Conservation (phyloP, 2,329 filamentous ascomycete species). For the Emmonsiellopsis sp. region DNA sequence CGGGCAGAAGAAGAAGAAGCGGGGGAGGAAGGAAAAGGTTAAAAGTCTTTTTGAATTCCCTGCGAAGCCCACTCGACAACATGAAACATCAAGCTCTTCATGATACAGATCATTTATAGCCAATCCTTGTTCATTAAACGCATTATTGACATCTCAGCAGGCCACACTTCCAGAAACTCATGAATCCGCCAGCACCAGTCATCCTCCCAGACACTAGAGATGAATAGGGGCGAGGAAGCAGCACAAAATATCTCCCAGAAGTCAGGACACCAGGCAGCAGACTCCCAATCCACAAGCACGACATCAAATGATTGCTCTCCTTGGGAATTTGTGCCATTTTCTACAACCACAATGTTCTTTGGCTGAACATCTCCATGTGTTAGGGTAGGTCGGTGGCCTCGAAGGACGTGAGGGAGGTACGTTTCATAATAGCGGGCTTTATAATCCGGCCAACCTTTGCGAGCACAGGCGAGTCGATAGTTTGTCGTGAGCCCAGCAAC, state of each 20-base stretch:
- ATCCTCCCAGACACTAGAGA: slow-evolving; percentile 14
- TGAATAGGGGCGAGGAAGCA: slow-evolving; percentile 9
- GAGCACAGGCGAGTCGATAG: slow-evolving; percentile 15
- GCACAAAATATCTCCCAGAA: slow-evolving; percentile 23
- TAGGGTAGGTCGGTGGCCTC: slow-evolving; percentile 21
- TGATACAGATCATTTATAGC: neutral
- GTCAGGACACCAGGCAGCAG: slow-evolving; percentile 20
- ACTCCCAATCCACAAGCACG: slow-evolving; percentile 21
- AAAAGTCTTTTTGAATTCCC: no score
- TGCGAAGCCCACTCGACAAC: no score
- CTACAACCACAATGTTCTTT: slow-evolving; percentile 20
- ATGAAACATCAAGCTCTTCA: no score
- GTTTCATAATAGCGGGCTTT: slow-evolving; percentile 22
- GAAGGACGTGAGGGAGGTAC: slow-evolving; percentile 17
- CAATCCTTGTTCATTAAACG: slow-evolving; percentile 20
- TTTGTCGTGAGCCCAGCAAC: slow-evolving; percentile 19
- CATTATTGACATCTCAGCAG: slow-evolving; percentile 21
- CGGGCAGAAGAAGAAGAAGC: no score
- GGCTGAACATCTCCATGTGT: slow-evolving; percentile 24
- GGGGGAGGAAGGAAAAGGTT: no score
- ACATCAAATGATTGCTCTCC: slow-evolving; percentile 22
- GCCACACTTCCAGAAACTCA: slow-evolving; percentile 21
- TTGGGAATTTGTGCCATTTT: slow-evolving; percentile 15
- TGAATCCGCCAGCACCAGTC: slow-evolving; percentile 22
- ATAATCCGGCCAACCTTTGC: slow-evolving; percentile 16